These are phyloP conservation scores for Heterobasidion occidentale DNA, from an alignment of 1,284 basidiomycete genomes.

Conservation along the genomic window DNA sequence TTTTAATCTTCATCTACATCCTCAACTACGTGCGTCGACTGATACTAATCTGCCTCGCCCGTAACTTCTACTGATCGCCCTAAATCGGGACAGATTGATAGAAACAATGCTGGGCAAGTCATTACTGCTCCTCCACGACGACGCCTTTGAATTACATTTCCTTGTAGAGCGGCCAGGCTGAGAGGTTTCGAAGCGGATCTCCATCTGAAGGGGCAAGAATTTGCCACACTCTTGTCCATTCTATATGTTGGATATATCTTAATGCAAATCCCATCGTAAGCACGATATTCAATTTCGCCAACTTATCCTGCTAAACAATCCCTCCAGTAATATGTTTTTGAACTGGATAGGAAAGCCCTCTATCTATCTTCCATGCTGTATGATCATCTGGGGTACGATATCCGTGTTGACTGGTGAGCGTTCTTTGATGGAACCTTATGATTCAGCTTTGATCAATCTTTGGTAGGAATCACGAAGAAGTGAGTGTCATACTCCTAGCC, in stretches of 20 bases:
- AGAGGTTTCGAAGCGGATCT: slow-evolving; percentile 67
- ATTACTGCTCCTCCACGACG: not conserved
- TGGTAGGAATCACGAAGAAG: slow-evolving; percentile 49
- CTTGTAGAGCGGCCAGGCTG: slow-evolving; percentile 50
- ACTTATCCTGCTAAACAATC: slow-evolving; percentile 3
- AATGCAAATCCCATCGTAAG: slow-evolving; percentile 73
- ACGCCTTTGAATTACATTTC: not conserved
- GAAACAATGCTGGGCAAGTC: slow-evolving; percentile 53
- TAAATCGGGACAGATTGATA: slow-evolving; percentile 39
- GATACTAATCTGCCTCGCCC: not conserved
- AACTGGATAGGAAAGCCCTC: slow-evolving; percentile 68
- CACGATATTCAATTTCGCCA: slow-evolving; percentile 6
- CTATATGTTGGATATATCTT: slow-evolving; percentile 73
- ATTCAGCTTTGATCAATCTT: not conserved
- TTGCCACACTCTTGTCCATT: slow-evolving; percentile 63
- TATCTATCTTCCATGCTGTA: slow-evolving; percentile 61
- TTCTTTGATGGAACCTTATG: not conserved
- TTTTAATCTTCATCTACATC: slow-evolving; percentile 60
- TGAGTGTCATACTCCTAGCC: slow-evolving; percentile 16
- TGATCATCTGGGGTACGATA: slow-evolving; percentile 65
- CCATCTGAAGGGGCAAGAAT: slow-evolving; percentile 53
- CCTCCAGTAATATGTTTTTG: slow-evolving; percentile 58
- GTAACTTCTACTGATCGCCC: slow-evolving; percentile 2
- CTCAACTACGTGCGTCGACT: slow-evolving; percentile 47
- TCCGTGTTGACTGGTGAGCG: slow-evolving; percentile 49